Evolutionary conservation across 148 eudicot genomes (phyloP), one percentile per base, ranked within the genome.

Genomic region (Beta vulgaris): DNA sequence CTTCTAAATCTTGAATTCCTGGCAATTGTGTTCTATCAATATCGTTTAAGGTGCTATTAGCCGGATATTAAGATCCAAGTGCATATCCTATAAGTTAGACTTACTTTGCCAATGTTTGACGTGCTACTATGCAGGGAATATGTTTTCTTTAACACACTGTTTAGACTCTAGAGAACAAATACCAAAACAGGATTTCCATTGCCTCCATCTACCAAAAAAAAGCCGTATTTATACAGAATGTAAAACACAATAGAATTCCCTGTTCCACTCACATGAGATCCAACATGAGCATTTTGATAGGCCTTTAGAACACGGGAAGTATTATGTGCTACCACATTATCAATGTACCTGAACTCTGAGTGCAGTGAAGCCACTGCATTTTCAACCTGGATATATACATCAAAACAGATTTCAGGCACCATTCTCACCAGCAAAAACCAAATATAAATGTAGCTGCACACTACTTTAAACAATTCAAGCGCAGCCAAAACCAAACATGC

Each of bases 311-410:
- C 93, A 79, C 97, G 94, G 34, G 85, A 84, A 44, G 91, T 81
- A 78, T 93, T 93, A 37, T 83, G 84, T 36, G 97, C 98, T 72
- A 93, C 97, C 81, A 93, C 63, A 87, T 87, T 87, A 80, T 93
- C 98, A 65, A 93, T 89, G 14, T 87, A 85, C 73, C 88, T 84
- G 80, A 93, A 93, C 79, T 93, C 97, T 29, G 88, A 73, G 63
- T 88, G 85, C 84, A 93, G 79, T 21, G 88, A 88, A 54, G 89
- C 87, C 69, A 85, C 95, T 21, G 97, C 98, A 42, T 77, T 84
- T 76, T 88, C 95, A 76, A 93, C 91, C 97, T 91, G 65, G 48
- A 36, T 49, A 67, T 48, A 32, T 10, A 55, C 55, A 77, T 42
- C 48, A 28, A 53, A 73, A 65, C 40, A 58, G 2, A 54, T 42